Conservation (phyloP, 2,329 filamentous ascomycete genomes). For the Aspergillus sclerotialis region DNA sequence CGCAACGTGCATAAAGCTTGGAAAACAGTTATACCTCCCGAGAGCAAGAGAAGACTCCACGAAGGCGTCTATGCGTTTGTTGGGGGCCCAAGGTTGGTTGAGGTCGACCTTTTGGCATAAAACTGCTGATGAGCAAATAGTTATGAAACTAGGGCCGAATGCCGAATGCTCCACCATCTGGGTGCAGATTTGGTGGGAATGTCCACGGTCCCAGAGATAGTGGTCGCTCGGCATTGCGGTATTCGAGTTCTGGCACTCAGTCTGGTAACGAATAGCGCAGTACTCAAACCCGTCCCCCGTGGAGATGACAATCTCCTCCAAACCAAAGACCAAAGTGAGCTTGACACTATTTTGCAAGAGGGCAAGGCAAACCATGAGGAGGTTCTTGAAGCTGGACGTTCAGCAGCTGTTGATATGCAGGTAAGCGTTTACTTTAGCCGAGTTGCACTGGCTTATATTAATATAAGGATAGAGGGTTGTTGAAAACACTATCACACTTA, state of each 20-base stretch:
- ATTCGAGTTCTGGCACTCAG: constrained; percentile 59
- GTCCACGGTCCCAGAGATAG: constrained; percentile 63
- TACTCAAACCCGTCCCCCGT: constrained; percentile 43
- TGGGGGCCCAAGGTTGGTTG: constrained; percentile 51
- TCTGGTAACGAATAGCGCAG: constrained; percentile 45
- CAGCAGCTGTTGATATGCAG: constrained; percentile 59
- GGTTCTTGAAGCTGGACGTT: constrained; percentile 54
- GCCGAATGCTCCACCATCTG: constrained; percentile 52
- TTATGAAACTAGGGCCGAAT: constrained; percentile 61
- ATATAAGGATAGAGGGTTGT: constrained; percentile 27
- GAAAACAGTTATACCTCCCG: constrained; percentile 41
- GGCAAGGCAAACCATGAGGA: constrained; percentile 60
- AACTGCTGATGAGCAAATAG: constrained; percentile 21
- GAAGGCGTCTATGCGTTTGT: constrained; percentile 63
- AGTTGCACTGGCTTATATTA: background rate
- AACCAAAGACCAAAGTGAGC: constrained; percentile 57
- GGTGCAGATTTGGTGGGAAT: constrained; percentile 66
- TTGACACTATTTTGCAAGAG: constrained; percentile 49
- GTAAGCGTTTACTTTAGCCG: constrained; percentile 23
- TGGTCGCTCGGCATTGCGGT: constrained; percentile 58
- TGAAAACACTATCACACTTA: constrained; percentile 22
- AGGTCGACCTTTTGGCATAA: background rate
- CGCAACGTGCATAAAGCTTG: constrained; percentile 52
- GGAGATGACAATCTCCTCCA: constrained; percentile 50
- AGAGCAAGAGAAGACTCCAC: constrained; percentile 47